A percentile compares a stretch with the other conserved stretches of the same genome.
Evolutionary conservation across 805 yeast species (phyloP).

Genomic region (Candida fluviatilis): DNA sequence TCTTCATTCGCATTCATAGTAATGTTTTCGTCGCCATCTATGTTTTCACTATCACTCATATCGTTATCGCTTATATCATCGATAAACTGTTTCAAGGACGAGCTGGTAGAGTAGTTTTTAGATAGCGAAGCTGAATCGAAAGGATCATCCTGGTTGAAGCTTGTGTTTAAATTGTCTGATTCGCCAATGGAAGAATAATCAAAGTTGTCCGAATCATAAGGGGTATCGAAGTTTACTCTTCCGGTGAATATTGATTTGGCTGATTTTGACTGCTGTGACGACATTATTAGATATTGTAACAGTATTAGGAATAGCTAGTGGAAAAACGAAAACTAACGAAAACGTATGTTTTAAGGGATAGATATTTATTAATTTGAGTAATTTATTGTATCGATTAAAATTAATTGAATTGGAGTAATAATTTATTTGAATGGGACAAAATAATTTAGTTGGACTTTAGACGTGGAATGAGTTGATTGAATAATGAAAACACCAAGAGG

Average conservation of each 20-base stretch:
- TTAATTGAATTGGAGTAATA: too few relatives aligned
- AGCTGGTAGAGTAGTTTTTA: conserved; percentile 1
- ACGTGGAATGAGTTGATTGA: too few relatives aligned
- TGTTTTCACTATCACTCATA: background rate
- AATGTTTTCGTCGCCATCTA: background rate
- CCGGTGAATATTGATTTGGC: conserved; percentile 22
- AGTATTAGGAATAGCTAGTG: too few relatives aligned
- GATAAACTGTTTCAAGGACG: conserved; percentile 1
- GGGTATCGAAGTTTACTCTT: conserved; percentile 22
- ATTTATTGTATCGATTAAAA: too few relatives aligned
- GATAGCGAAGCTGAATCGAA: conserved; percentile 1
- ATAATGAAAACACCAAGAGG: too few relatives aligned
- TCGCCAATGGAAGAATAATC: conserved; percentile 13
- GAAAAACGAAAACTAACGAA: too few relatives aligned
- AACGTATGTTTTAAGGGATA: too few relatives aligned
- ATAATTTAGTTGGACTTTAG: too few relatives aligned
- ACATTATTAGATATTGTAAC: background rate
- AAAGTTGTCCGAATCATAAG: conserved; percentile 18
- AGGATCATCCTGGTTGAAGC: background rate
- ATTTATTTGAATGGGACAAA: too few relatives aligned
- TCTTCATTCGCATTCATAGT: background rate
- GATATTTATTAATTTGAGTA: too few relatives aligned
- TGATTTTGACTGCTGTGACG: background rate
- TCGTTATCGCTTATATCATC: conserved; percentile 1
- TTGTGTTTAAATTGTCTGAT: conserved; percentile 14